Percentiles rank a stretch among this genome's conserved stretches.
Conservation (phyloP, 2,329 filamentous ascomycete genomes). For the Raffaelea albimanens region DNA sequence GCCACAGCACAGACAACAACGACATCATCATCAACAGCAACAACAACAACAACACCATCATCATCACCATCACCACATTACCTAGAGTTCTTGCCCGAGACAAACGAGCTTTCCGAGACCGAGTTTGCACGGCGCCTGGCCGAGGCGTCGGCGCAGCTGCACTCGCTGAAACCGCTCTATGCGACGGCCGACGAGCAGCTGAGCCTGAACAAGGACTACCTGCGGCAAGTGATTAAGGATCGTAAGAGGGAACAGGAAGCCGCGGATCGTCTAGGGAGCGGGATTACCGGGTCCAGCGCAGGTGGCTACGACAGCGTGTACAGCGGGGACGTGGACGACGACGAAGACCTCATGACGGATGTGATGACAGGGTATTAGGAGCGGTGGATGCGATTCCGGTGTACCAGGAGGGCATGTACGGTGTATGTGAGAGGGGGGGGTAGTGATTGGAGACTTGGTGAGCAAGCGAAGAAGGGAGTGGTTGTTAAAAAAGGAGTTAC, state of each 20-base stretch:
- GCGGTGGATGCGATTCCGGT: too few species aligned
- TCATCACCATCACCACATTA: conserved; percentile 25
- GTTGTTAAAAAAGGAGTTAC: too few species aligned
- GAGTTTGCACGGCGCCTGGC: conserved; percentile 40
- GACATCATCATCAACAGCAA: not conserved
- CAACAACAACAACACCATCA: not conserved
- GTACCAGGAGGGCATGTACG: not conserved
- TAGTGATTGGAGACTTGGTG: too few species aligned
- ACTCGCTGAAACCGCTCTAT: conserved; percentile 36
- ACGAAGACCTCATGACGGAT: conserved; percentile 52
- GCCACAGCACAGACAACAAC: not conserved
- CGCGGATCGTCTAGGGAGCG: not conserved
- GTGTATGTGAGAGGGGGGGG: too few species aligned
- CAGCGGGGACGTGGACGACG: conserved; percentile 37
- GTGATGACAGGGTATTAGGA: not conserved
- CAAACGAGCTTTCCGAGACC: conserved; percentile 35
- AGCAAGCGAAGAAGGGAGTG: not conserved
- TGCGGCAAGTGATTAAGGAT: conserved; percentile 36
- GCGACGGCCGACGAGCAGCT: conserved; percentile 44
- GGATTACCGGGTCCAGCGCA: too few species aligned
- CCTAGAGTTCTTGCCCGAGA: conserved; percentile 38
- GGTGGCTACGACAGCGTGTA: conserved; percentile 28
- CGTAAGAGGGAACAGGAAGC: conserved; percentile 38
- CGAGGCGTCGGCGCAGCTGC: conserved; percentile 31
- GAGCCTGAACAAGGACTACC: conserved; percentile 45